Evolutionary conservation across 345 rosid genomes (phyloP), one percentile per base, ranked within the genome.

Genomic region (Citrus sinensis): DNA sequence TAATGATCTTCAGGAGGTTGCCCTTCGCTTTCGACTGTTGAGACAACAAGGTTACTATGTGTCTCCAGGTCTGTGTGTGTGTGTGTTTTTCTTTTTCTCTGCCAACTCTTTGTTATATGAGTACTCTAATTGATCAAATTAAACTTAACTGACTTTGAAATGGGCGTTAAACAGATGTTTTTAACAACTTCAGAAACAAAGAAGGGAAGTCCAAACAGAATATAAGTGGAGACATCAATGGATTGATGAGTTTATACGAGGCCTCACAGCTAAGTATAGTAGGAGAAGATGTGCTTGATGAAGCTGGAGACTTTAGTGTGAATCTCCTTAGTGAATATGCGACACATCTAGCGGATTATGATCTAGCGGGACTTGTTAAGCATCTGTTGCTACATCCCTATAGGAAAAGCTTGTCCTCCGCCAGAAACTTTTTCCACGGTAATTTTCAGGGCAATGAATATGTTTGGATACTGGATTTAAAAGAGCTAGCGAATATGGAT

Each of bases 261-360:
- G 97, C 97, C 71, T 84, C 91, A 24, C 88, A 85, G 40, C 80
- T 91, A n/a, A 65, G 86, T 56, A 71, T 84, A 17, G 79, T 66
- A 13, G 93, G 87, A 5, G 97, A 89, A 88, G 82, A 87, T 72
- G 55, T 60, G 29, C 87, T 88, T 6, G 87, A 86, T 16, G 84
- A 83, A 61, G 82, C 86, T 7, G 76, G 63, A 70, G 81, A 71
- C 5, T 79, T 71, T 6, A 80, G 87, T 39, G 49, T 25, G 67
- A 70, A 77, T 13, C 34, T 64, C 68, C 85, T 90, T 11, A 49
- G 16, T 24, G 79, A 80, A 62, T 60, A 72, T 73, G 9, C 29
- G 55, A 25, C 54, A n/a, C 17, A 67, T 35, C 14, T 29, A 27
- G 77, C 78, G 27, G 27, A 22, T 68, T 46, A 80, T 60, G 78